Percentiles rank a stretch among this genome's conserved stretches.
phyloP scores from a whole-genome alignment of 1,139 yeast species.

The Kluyveromyces marxianus region DNA sequence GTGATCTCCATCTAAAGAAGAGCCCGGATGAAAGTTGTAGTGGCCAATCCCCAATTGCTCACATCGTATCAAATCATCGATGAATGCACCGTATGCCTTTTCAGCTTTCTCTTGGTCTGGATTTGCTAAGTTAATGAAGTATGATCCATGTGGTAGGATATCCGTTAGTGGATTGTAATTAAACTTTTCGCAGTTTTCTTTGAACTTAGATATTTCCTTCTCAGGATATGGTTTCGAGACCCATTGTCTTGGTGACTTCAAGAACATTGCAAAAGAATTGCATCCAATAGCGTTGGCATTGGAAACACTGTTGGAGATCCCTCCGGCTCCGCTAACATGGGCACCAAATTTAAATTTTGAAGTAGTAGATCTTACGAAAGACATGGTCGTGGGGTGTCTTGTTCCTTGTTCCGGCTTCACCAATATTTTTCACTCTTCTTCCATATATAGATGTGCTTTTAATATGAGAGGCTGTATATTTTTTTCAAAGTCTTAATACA shows the following conservation, averaged over 20 bases:
- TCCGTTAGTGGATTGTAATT: slow-evolving; percentile 71
- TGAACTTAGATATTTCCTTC: slow-evolving; percentile 62
- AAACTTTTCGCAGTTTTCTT: slow-evolving; percentile 48
- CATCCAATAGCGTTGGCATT: slow-evolving; percentile 74
- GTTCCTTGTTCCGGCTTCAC: too few species aligned
- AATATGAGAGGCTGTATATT: not conserved
- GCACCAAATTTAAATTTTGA: slow-evolving; percentile 63
- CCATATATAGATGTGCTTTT: not conserved
- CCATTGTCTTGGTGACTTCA: slow-evolving; percentile 91
- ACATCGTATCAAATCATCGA: slow-evolving; percentile 83
- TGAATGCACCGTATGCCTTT: slow-evolving; percentile 68
- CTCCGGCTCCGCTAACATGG: slow-evolving; percentile 69
- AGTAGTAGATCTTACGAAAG: slow-evolving; percentile 30
- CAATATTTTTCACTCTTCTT: not conserved
- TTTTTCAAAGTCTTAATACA: too few species aligned
- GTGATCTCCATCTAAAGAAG: slow-evolving; percentile 70
- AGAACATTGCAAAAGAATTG: slow-evolving; percentile 81
- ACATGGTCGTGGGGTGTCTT: slow-evolving; percentile 8
- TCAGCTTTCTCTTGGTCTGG: slow-evolving; percentile 76
- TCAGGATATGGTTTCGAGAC: slow-evolving; percentile 65
- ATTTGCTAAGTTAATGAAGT: slow-evolving; percentile 84
- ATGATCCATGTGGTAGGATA: slow-evolving; percentile 89
- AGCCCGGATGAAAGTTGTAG: slow-evolving; percentile 94
- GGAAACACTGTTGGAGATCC: slow-evolving; percentile 63
- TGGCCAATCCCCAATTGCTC: slow-evolving; percentile 77